Evolutionary conservation across 129 eudicot genomes (phyloP).

Genomic region (Heracleum sosnowskyi): DNA sequence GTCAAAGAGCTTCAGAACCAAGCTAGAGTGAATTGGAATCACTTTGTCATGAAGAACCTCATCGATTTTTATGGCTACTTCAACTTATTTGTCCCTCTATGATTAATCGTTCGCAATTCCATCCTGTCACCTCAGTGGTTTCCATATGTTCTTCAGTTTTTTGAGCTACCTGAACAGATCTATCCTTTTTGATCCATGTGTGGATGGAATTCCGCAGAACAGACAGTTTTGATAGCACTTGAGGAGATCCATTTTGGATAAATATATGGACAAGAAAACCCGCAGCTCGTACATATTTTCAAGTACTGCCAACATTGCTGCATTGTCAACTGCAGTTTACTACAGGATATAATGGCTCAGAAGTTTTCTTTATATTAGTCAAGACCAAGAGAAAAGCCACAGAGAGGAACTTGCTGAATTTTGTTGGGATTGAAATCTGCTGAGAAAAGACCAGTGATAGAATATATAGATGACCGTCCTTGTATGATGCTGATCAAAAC

Average conservation of each 20-base stretch:
- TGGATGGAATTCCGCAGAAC: slow-evolving; percentile 65
- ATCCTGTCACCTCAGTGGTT: slow-evolving; percentile 35
- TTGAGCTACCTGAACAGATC: slow-evolving; percentile 90
- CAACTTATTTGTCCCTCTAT: not conserved
- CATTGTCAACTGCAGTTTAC: slow-evolving; percentile 21
- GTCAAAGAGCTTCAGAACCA: slow-evolving; percentile 35
- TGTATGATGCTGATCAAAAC: not conserved
- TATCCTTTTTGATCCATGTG: slow-evolving; percentile 81
- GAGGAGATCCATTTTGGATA: not conserved
- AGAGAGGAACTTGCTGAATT: not conserved
- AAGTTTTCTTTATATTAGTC: no score
- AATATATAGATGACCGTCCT: not conserved
- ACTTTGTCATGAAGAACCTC: slow-evolving; percentile 10
- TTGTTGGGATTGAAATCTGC: not conserved
- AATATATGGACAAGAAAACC: not conserved
- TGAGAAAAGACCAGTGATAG: not conserved
- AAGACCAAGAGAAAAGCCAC: not conserved
- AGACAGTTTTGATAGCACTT: slow-evolving; percentile 5
- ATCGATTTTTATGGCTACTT: slow-evolving; percentile 3
- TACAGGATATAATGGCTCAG: not conserved
- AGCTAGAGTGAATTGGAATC: slow-evolving; percentile 10
- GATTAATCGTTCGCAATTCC: slow-evolving; percentile 44
- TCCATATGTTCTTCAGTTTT: slow-evolving; percentile 75
- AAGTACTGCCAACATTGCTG: slow-evolving; percentile 82
- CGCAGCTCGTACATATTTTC: slow-evolving; percentile 64